A percentile compares a stretch with the other conserved stretches of the same genome.
Conservation (phyloP, 768 basidiomycete species). For the Mycena sanguinolenta region DNA sequence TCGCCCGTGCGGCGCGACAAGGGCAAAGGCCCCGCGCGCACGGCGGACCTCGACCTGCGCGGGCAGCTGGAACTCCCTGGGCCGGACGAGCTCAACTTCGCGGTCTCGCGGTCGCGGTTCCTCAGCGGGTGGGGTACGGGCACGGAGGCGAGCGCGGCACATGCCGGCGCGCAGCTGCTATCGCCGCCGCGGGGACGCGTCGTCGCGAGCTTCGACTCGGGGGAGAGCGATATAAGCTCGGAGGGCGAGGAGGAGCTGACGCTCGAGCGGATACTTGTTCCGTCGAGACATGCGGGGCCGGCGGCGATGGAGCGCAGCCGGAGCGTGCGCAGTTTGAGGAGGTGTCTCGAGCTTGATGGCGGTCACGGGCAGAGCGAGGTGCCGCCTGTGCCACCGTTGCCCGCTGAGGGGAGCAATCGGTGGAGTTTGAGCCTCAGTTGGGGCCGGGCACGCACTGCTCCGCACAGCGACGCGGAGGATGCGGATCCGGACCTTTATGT, state of each 20-base stretch:
- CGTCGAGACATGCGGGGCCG: conserved; percentile 25
- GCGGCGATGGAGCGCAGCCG: conserved; percentile 36
- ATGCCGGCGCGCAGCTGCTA: conserved; percentile 29
- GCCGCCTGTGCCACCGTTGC: conserved; percentile 35
- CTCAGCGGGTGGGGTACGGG: conserved; percentile 31
- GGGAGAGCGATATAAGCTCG: conserved; percentile 31
- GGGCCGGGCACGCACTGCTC: conserved; percentile 29
- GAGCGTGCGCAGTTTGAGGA: conserved; percentile 34
- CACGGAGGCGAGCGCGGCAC: conserved; percentile 12
- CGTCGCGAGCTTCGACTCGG: conserved; percentile 17
- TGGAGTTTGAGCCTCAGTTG: conserved; percentile 38
- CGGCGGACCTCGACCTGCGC: conserved; percentile 31
- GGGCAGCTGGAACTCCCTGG: conserved; percentile 31
- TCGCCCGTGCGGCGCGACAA: conserved; percentile 37
- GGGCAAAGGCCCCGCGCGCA: conserved; percentile 33
- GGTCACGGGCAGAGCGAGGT: conserved; percentile 10
- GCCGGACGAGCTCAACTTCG: conserved; percentile 24
- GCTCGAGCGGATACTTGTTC: conserved; percentile 34
- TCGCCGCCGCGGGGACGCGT: conserved; percentile 32
- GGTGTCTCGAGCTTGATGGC: conserved; percentile 33
- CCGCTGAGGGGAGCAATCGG: conserved; percentile 18
- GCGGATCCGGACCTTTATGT: conserved; percentile 15
- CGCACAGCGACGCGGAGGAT: conserved; percentile 17
- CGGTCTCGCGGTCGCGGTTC: conserved; percentile 31
- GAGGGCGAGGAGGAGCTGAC: conserved; percentile 39